A percentile compares a stretch with the other conserved stretches of the same genome.
Conservation (phyloP, 805 yeast genomes). For the Schizosaccharomyces cryophilus region DNA sequence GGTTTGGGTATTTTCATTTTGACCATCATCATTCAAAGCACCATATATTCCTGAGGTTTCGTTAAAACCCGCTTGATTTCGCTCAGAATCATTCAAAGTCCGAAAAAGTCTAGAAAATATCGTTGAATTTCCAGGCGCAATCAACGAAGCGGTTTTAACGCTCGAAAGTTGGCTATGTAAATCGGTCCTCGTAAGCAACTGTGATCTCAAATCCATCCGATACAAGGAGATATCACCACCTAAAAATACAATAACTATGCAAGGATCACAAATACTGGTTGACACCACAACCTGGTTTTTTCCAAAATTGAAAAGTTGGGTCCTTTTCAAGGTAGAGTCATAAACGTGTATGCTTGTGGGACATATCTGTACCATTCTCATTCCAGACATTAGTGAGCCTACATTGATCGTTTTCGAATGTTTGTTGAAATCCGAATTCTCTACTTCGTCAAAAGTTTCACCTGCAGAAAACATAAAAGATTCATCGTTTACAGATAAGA, state of each 20-base stretch:
- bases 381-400: constrained; percentile 30
- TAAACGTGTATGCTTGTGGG: constrained; percentile 38
- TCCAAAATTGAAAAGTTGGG: constrained; percentile 10
- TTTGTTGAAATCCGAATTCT: constrained; percentile 32
- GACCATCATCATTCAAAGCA: background rate
- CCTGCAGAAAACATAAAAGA: constrained; percentile 13
- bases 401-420: constrained; percentile 41
- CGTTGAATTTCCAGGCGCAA: background rate
- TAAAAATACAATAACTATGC: constrained; percentile 31
- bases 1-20: background rate
- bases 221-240: constrained; percentile 5
- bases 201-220: constrained; percentile 2
- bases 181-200: background rate
- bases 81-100: background rate
- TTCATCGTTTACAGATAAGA: constrained; percentile 18
- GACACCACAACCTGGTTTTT: constrained; percentile 23
- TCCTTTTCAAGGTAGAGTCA: constrained; percentile 32
- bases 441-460: constrained; percentile 29
- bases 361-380: constrained; percentile 50
- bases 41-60: background rate
- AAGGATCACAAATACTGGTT: constrained; percentile 38
- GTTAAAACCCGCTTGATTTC: background rate
- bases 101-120: background rate
- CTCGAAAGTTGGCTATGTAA: background rate
- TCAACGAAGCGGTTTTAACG: background rate